phyloP scores from a whole-genome alignment of 2,329 filamentous ascomycete genomes.

The Alternaria longipes region DNA sequence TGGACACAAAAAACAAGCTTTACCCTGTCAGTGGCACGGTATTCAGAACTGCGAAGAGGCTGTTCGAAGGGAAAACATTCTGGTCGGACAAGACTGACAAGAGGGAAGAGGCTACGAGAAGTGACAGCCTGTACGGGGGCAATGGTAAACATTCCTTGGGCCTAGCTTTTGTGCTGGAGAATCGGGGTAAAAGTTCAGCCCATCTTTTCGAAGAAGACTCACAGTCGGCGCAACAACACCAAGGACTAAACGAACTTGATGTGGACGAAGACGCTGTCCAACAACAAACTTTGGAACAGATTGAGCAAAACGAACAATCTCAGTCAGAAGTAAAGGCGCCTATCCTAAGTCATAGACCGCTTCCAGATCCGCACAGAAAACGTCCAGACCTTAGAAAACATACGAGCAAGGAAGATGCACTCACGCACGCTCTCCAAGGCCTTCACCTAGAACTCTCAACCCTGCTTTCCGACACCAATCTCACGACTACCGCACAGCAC shows the following conservation, averaged over 20 bases:
- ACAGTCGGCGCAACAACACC: neutral
- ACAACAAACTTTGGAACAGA: slow-evolving; percentile 3
- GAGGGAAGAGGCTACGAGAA: neutral
- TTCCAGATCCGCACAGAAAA: slow-evolving; percentile 14
- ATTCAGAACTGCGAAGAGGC: slow-evolving; percentile 49
- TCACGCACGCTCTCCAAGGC: slow-evolving; percentile 6
- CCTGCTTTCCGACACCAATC: slow-evolving; percentile 4
- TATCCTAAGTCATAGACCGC: slow-evolving; percentile 10
- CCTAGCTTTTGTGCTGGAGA: slow-evolving; percentile 28
- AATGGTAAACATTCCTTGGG: slow-evolving; percentile 33
- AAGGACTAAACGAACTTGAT: neutral
- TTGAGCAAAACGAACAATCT: slow-evolving; percentile 6
- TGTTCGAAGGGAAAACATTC: slow-evolving; percentile 49
- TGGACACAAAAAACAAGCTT: slow-evolving; percentile 35
- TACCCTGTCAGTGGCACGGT: slow-evolving; percentile 43
- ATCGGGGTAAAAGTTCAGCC: slow-evolving; percentile 21
- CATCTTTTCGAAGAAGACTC: slow-evolving; percentile 17
- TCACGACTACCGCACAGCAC: neutral
- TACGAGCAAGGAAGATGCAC: neutral
- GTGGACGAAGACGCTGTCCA: neutral
- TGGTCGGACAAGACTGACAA: slow-evolving; percentile 25
- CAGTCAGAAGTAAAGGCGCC: neutral
- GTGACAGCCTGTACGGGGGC: slow-evolving; percentile 6
- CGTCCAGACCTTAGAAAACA: neutral
- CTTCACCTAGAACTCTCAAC: slow-evolving; percentile 4